Percentiles rank a stretch among this genome's conserved stretches.
phyloP scores from a whole-genome alignment of 1,284 basidiomycete genomes.

The Moesziomyces globuligerus region DNA sequence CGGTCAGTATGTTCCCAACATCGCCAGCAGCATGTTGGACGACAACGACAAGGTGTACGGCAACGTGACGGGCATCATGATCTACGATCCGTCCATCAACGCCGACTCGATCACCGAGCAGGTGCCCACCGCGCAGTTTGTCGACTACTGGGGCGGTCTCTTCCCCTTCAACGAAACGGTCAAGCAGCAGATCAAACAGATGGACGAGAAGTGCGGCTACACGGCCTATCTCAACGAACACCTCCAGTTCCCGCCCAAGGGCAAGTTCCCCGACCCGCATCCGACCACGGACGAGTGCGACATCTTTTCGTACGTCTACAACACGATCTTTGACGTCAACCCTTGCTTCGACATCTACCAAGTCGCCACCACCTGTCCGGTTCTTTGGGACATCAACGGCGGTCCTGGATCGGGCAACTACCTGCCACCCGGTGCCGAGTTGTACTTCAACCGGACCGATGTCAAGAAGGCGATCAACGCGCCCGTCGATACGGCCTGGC shows the following conservation, averaged over 20 bases:
- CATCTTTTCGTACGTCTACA: constrained; percentile 29
- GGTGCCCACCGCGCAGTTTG: constrained; percentile 47
- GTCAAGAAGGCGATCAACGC: constrained; percentile 61
- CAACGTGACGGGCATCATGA: constrained; percentile 61
- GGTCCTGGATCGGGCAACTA: constrained; percentile 24
- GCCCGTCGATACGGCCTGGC: constrained; percentile 40
- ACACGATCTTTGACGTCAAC: constrained; percentile 36
- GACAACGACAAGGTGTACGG: constrained; percentile 45
- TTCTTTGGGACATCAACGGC: constrained; percentile 36
- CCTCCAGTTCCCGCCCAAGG: constrained; percentile 60
- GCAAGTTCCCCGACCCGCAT: constrained; percentile 43
- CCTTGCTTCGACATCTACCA: constrained; percentile 50
- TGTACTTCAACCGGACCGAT: constrained; percentile 48
- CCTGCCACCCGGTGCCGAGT: constrained; percentile 16
- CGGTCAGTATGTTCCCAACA: constrained; percentile 99
- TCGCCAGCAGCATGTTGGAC: constrained; percentile 68
- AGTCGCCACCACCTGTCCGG: constrained; percentile 33
- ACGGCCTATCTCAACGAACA: constrained; percentile 51
- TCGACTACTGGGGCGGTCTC: constrained; percentile 30
- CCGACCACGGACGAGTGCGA: constrained; percentile 23
- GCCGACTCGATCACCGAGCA: constrained; percentile 43
- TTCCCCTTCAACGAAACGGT: constrained; percentile 46
- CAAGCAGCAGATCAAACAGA: constrained; percentile 25
- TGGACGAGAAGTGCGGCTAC: constrained; percentile 52
- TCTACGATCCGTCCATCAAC: constrained; percentile 62